Base-by-base conservation (phyloP, 2,329 filamentous ascomycete genomes). In the Pestalotiopsis sp. region DNA sequence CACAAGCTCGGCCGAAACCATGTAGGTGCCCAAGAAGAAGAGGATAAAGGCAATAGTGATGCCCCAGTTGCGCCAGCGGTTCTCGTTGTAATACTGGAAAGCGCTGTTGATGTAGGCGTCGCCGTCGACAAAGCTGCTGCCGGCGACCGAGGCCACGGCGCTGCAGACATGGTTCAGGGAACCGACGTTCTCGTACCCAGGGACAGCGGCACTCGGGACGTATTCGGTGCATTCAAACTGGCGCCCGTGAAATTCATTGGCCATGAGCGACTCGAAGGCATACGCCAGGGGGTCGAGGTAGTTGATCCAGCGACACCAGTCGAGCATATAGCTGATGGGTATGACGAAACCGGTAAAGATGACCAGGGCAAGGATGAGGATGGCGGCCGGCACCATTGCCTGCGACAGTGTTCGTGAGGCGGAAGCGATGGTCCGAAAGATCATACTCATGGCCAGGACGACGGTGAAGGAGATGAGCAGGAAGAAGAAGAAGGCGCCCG, bases 401-500 rank as follows among this genome's bases (percentile, higher is more conserved):
- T 90, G 87, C n/a, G 88, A 88, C 17, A 91, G 81, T 0, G 92
- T 92, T 61, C 91, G 85, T 4, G 93, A 94, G 1, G 91, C 81
- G 0, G 92, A 90, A 17, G 87, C 93, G 70, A 96, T 92, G 3
- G 89, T 91, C 63, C 93, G 88, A 86, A 96, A 96, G 70, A 94
- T 86, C 89, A 93, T 94, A 27, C 91, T 94, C 92, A 95, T 95
- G 73, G 88, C 86, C 74, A 97, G 75, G 0, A 92, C 92, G 2
- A 89, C 89, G 67, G 86, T 77, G 80, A 95, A 93, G 2, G 88
- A 91, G 75, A 95, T 87, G 64, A 97, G 83, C 69, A 93, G 80
- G 84, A 93, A 97, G 81, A 93, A 92, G 84, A 97, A 97, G 84
- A 95, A 97, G 0, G 90, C 81, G 1, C 89, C 91, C 0, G 92